These are phyloP conservation scores for Penicillium verhagenii DNA, from an alignment of 495 filamentous ascomycete species.

Conservation along the genomic window DNA sequence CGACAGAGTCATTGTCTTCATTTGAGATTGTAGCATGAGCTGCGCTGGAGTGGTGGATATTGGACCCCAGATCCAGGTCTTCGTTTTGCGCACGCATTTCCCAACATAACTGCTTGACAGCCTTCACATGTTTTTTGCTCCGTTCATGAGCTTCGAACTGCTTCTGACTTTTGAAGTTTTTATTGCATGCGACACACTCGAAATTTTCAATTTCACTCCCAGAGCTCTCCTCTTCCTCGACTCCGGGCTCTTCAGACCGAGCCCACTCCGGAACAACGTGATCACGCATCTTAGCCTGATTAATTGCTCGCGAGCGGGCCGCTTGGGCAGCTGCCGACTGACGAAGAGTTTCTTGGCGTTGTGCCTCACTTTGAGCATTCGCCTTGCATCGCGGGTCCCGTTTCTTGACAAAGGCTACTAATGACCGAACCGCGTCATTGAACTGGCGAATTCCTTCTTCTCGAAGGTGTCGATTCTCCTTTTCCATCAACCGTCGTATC, in stretches of 20 bases:
- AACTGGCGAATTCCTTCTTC: conserved; percentile 83
- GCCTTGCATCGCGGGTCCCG: conserved; percentile 79
- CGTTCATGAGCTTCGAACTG: conserved; percentile 92
- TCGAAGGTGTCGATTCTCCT: conserved; percentile 85
- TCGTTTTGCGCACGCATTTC: conserved; percentile 81
- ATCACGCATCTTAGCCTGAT: conserved; percentile 67
- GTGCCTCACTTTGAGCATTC: conserved; percentile 69
- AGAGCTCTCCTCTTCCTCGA: conserved; percentile 57
- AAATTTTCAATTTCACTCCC: conserved; percentile 57
- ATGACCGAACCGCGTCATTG: conserved; percentile 84
- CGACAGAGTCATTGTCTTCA: not conserved
- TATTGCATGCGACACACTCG: conserved; percentile 90
- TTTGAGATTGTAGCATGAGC: not conserved
- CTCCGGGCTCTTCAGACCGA: conserved; percentile 45
- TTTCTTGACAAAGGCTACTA: conserved; percentile 90
- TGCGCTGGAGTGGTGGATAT: not conserved
- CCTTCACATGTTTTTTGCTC: conserved; percentile 92
- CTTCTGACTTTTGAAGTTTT: conserved; percentile 90
- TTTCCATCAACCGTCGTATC: conserved; percentile 83
- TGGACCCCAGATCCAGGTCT: conserved; percentile 29
- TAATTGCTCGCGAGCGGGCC: conserved; percentile 76
- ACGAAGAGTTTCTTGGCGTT: conserved; percentile 77
- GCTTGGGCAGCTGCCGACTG: conserved; percentile 80
- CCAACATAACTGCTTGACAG: conserved; percentile 70
- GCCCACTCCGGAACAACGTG: conserved; percentile 79